Evolutionary conservation across 2,329 filamentous ascomycete species (phyloP).

Genomic region (Alternaria arbusti): DNA sequence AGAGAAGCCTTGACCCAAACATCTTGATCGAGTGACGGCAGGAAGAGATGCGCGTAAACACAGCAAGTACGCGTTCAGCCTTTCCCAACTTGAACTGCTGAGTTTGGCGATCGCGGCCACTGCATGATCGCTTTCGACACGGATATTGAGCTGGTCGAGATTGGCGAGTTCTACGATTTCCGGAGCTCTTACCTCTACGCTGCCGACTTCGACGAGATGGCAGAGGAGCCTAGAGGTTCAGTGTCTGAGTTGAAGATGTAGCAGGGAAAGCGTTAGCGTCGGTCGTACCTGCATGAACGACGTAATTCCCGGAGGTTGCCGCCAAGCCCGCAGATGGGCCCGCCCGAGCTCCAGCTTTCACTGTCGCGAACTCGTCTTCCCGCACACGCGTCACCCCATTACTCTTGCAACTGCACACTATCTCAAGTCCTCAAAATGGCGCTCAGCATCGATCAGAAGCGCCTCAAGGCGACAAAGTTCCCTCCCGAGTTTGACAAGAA

Average conservation of each 20-base stretch:
- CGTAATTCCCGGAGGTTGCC: conserved; percentile 13
- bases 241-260: neutral
- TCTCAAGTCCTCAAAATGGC: conserved; percentile 63
- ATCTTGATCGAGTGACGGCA: neutral
- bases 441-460: conserved; percentile 84
- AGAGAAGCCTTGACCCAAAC: conserved; percentile 2
- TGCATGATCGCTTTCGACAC: conserved; percentile 94
- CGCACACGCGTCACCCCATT: conserved; percentile 3
- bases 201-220: conserved; percentile 63
- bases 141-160: conserved; percentile 88
- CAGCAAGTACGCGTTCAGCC: neutral
- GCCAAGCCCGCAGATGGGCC: conserved; percentile 18
- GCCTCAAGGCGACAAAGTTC: conserved; percentile 90
- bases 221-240: conserved; percentile 46
- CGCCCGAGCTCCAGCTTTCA: conserved; percentile 16
- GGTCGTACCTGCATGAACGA: conserved; percentile 20
- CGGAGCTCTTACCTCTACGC: conserved; percentile 87
- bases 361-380: conserved; percentile 5
- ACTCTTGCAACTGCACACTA: conserved; percentile 1
- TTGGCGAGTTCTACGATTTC: conserved; percentile 98
- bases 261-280: conserved; percentile 5
- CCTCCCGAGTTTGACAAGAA: conserved; percentile 92
- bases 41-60: neutral
- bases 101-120: conserved; percentile 78
- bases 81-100: neutral